A percentile compares a stretch with the other conserved stretches of the same genome.
These are phyloP conservation scores for Salvia miltiorrhiza DNA, from an alignment of 257 asterid genomes.

Conservation along the genomic window DNA sequence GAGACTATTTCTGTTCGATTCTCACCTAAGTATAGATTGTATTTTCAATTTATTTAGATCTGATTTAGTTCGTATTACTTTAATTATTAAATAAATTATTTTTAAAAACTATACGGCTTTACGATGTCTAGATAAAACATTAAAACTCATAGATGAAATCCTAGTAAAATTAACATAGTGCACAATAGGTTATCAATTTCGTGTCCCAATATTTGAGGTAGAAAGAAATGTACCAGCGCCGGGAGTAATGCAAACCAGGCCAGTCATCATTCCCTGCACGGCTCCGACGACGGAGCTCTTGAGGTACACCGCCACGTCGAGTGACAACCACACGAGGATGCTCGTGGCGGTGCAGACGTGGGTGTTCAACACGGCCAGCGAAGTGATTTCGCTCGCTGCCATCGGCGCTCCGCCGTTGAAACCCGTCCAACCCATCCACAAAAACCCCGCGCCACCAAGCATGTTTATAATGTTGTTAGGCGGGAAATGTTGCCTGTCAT, in stretches of 20 bases:
- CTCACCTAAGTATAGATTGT: no score
- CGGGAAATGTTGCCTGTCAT: constrained; percentile 68
- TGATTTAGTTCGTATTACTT: no score
- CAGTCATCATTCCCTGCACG: constrained; percentile 80
- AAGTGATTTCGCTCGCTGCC: constrained; percentile 42
- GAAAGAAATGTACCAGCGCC: constrained; percentile 57
- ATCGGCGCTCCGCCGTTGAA: constrained; percentile 77
- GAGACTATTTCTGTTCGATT: no score
- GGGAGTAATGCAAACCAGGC: constrained; percentile 83
- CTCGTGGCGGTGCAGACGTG: constrained; percentile 77
- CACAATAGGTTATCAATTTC: no score
- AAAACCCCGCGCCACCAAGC: constrained; percentile 74
- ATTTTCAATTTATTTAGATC: no score
- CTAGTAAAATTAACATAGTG: no score
- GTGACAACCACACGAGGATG: constrained; percentile 67
- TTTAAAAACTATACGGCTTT: no score
- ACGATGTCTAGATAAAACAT: no score
- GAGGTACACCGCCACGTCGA: constrained; percentile 51
- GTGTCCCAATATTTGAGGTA: no score
- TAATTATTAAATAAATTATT: no score
- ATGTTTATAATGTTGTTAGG: constrained; percentile 75
- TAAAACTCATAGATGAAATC: no score
- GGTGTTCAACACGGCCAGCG: constrained; percentile 66
- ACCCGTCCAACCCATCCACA: constrained; percentile 87
- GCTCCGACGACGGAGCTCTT: constrained; percentile 80